Percentiles rank a stretch among this genome's conserved stretches.
Conservation (phyloP, 2,329 filamentous ascomycete species). For the Daldinia sp. region DNA sequence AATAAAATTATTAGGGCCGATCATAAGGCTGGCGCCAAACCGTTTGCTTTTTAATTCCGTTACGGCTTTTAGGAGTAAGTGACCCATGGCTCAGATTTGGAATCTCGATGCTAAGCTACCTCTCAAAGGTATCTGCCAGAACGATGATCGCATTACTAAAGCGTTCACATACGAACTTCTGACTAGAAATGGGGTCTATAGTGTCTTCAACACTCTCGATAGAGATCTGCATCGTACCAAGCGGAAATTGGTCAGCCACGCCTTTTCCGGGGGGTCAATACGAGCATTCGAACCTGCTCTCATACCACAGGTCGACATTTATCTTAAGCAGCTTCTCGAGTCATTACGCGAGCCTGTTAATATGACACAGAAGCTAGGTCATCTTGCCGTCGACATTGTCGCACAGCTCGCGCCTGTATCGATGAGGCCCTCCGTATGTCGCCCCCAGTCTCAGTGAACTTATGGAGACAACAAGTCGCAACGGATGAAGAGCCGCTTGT, state of each 20-base stretch:
- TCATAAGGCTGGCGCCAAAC: too few relatives aligned
- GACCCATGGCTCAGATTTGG: too few relatives aligned
- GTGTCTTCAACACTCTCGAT: background rate
- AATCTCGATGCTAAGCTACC: too few relatives aligned
- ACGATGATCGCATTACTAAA: too few relatives aligned
- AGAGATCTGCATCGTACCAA: background rate
- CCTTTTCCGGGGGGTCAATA: background rate
- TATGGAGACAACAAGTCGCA: background rate
- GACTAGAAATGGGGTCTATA: too few relatives aligned
- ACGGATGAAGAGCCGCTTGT: background rate
- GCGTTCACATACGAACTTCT: too few relatives aligned
- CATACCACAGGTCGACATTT: background rate
- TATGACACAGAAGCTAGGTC: background rate
- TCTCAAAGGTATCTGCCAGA: too few relatives aligned
- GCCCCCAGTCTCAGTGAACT: background rate
- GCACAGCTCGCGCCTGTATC: background rate
- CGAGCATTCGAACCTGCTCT: background rate
- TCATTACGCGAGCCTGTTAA: background rate
- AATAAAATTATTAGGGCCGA: too few relatives aligned
- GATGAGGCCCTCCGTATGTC: background rate
- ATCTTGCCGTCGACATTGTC: background rate
- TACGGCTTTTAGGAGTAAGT: too few relatives aligned
- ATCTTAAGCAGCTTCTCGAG: background rate
- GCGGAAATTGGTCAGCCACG: background rate
- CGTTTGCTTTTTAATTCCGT: too few relatives aligned